Conservation (phyloP, 768 basidiomycete genomes). For the Scleroderma citrinum region DNA sequence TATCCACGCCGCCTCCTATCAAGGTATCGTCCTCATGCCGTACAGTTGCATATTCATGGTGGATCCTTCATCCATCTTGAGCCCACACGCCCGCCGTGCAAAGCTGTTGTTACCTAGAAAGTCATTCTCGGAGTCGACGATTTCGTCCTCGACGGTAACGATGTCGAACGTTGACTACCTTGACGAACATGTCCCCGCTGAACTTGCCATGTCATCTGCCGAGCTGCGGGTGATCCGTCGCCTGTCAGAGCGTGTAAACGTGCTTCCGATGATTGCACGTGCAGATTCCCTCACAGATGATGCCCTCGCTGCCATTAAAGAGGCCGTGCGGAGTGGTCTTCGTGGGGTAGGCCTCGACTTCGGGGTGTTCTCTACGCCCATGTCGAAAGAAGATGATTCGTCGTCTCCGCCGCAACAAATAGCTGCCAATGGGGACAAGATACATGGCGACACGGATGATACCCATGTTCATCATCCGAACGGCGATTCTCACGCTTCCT, state of each 20-base stretch:
- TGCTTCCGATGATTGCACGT: slow-evolving; percentile 75
- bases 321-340: slow-evolving; percentile 64
- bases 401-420: slow-evolving; percentile 13
- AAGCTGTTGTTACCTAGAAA: slow-evolving; percentile 44
- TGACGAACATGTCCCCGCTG: slow-evolving; percentile 42
- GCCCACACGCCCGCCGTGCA: slow-evolving; percentile 44
- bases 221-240: slow-evolving; percentile 77
- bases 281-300: slow-evolving; percentile 83
- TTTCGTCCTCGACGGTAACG: slow-evolving; percentile 50
- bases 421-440: slow-evolving; percentile 5
- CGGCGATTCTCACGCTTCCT: slow-evolving; percentile 16
- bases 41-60: slow-evolving; percentile 79
- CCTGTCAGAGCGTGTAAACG: slow-evolving; percentile 66
- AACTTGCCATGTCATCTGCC: slow-evolving; percentile 64
- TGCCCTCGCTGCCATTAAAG: slow-evolving; percentile 62
- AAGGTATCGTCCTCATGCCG: slow-evolving; percentile 10
- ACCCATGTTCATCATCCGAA: slow-evolving; percentile 24
- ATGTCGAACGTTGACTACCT: slow-evolving; percentile 45
- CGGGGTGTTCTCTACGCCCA: slow-evolving; percentile 62
- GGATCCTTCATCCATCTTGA: slow-evolving; percentile 68
- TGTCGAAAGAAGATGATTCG: slow-evolving; percentile 11
- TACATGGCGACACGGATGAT: slow-evolving; percentile 26
- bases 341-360: slow-evolving; percentile 64
- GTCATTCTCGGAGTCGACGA: slow-evolving; percentile 61
- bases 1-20: background rate